These are phyloP conservation scores for Chalciporus chontae DNA, from an alignment of 768 basidiomycete species.

Conservation along the genomic window DNA sequence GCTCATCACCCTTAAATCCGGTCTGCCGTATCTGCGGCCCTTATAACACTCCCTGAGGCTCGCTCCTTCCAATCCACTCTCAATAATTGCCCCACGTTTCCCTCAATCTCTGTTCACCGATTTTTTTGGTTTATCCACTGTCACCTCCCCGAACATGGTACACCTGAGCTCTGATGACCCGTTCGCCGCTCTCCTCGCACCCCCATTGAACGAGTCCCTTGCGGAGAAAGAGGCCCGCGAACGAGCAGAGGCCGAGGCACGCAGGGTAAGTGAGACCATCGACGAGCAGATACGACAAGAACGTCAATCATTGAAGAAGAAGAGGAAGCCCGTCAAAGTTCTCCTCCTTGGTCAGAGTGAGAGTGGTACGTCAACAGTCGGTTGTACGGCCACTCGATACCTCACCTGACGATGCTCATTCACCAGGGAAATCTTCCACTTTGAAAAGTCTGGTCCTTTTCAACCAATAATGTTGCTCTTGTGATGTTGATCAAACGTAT, in stretches of 20 bases:
- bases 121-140: not conserved
- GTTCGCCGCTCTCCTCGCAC: conserved; percentile 54
- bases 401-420: not conserved
- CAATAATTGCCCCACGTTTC: not conserved
- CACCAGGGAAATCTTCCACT: conserved; percentile 65
- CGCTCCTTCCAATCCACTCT: too few species aligned
- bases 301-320: conserved; percentile 52
- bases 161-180: conserved; percentile 55
- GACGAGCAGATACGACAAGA: conserved; percentile 71
- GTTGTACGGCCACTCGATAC: not conserved
- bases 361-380: conserved; percentile 43
- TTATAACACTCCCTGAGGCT: not conserved
- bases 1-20: too few species aligned
- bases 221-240: conserved; percentile 55
- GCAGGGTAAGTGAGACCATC: conserved; percentile 65
- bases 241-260: conserved; percentile 58
- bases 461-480: not conserved
- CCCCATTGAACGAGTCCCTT: conserved; percentile 60
- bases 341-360: conserved; percentile 75
- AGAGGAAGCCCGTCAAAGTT: conserved; percentile 68
- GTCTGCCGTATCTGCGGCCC: not conserved
- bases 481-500: not conserved
- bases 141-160: conserved; percentile 12
- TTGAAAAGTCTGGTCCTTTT: conserved; percentile 56
- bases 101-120: not conserved